A percentile compares a stretch with the other conserved stretches of the same genome.
These are phyloP conservation scores for Exsudoporus floridanus DNA, from an alignment of 1,284 basidiomycete genomes.

Conservation along the genomic window DNA sequence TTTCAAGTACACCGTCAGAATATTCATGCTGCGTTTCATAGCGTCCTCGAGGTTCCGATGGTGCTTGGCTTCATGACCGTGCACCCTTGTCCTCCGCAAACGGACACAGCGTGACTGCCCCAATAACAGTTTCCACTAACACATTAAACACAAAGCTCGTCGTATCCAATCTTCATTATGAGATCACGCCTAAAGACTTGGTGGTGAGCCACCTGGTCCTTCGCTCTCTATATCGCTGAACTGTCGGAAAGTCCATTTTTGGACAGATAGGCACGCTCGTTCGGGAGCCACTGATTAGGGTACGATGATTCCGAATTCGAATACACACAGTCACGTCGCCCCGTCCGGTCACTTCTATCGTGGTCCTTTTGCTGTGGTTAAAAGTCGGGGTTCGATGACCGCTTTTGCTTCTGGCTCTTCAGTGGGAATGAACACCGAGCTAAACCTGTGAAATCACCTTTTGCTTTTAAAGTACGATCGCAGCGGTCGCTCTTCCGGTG, in stretches of 20 bases:
- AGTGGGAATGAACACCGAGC: conserved; percentile 35
- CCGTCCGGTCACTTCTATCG: conserved; percentile 35
- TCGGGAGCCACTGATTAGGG: conserved; percentile 91
- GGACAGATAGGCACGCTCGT: conserved; percentile 89
- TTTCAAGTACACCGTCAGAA: not conserved
- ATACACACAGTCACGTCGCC: conserved; percentile 42
- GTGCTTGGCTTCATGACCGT: conserved; percentile 73
- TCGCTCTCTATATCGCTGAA: not conserved
- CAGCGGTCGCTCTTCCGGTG: conserved; percentile 89
- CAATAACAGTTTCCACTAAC: conserved; percentile 29
- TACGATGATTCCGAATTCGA: conserved; percentile 76
- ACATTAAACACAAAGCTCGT: conserved; percentile 63
- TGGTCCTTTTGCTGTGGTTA: conserved; percentile 29
- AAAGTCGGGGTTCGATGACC: conserved; percentile 35
- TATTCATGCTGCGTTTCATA: conserved; percentile 7
- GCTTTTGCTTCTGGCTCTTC: conserved; percentile 43
- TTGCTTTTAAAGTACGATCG: conserved; percentile 81
- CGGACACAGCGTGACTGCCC: conserved; percentile 23
- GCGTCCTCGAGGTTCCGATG: conserved; percentile 44
- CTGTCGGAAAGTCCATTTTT: conserved; percentile 73
- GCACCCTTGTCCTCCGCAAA: conserved; percentile 47
- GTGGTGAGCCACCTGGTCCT: conserved; percentile 53
- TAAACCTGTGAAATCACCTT: conserved; percentile 38
- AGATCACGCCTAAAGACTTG: conserved; percentile 86
- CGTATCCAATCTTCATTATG: conserved; percentile 91